Evolutionary conservation across 768 basidiomycete genomes (phyloP), one percentile per base, ranked within the genome.

Genomic region (Boletus bicolor): DNA sequence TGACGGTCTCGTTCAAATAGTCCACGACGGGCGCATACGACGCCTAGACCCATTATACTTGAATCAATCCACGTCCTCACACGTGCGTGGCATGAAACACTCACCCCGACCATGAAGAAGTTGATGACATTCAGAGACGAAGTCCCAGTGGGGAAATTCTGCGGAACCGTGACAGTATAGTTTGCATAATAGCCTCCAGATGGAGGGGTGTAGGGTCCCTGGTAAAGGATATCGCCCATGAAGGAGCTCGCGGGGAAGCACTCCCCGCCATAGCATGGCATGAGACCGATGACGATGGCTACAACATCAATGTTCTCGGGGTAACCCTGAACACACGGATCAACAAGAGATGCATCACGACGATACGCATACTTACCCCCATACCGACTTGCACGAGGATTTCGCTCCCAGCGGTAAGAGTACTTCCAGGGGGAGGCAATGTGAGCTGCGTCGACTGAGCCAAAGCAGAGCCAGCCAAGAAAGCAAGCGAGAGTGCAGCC

Each of bases 91-190:
- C 10, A 7, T 43, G 19, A 42, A 49, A 3, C 14, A 69, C 76
- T 64, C 59, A 79, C 77, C 54, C 77, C 78, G 19, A 76, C 67
- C 56, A 79, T 61, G 30, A 72, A 62, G 0, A 75, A 56, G 60
- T 76, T 73, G 46, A 71, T 68, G 7, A 74, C 72, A 12, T 68
- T 70, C 44, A 79, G 56, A 47, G 73, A 72, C 11, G 73, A 73
- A 0, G n/a, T 9, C 3, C 73, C 75, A 42, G 65, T 44, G 0
- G 59, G 9, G n/a, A 72, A 59, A 3, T 4, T 19, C 24, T 59
- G 4, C 2, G 79, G 69, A 10, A 73, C 46, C 4, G 54, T 57
- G 10, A 75, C 64, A 1, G 72, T 68, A 44, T 71, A 75, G 57
- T 76, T 72, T 48, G 68, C 66, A 32, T 62, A 69, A 17, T 65